Evolutionary conservation across 345 rosid species (phyloP).

Genomic region (Populus alba): DNA sequence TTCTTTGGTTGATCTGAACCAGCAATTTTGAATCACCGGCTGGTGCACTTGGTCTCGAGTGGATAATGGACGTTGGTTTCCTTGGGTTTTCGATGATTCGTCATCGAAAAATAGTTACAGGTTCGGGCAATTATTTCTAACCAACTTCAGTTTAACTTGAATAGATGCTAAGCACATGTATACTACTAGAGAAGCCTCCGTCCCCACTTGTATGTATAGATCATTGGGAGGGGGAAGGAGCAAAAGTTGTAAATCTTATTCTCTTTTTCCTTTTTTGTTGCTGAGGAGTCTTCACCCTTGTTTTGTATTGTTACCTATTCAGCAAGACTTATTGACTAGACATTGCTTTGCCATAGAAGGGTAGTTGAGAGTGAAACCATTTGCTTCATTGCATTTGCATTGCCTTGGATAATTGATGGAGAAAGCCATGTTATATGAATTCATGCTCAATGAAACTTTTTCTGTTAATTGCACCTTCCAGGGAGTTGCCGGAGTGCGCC

Average conservation of each 20-base stretch:
- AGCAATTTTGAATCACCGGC: slow-evolving; percentile 41
- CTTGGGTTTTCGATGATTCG: slow-evolving; percentile 6
- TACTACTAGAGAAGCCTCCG: slow-evolving; percentile 22
- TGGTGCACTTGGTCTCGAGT: slow-evolving; percentile 17
- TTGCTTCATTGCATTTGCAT: not conserved
- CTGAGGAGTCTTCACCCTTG: not conserved
- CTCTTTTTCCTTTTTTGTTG: slow-evolving; percentile 2
- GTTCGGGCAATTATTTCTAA: slow-evolving; percentile 26
- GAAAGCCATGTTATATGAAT: not conserved
- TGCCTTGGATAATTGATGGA: not conserved
- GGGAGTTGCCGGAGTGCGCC: no score
- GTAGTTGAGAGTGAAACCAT: not conserved
- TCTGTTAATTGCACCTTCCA: not conserved
- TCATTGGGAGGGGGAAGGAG: slow-evolving; percentile 15
- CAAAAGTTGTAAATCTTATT: slow-evolving; percentile 29
- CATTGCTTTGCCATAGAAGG: not conserved
- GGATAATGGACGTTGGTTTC: slow-evolving; percentile 10
- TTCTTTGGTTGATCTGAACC: slow-evolving; percentile 9
- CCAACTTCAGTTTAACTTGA: slow-evolving; percentile 30
- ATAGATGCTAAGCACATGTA: slow-evolving; percentile 29
- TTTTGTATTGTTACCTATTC: slow-evolving; percentile 16
- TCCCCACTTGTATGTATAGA: slow-evolving; percentile 40
- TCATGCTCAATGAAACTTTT: not conserved
- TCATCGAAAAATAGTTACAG: not conserved
- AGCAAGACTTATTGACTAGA: not conserved